phyloP scores from a whole-genome alignment of 2,329 filamentous ascomycete species.

The Shiraia sp. region DNA sequence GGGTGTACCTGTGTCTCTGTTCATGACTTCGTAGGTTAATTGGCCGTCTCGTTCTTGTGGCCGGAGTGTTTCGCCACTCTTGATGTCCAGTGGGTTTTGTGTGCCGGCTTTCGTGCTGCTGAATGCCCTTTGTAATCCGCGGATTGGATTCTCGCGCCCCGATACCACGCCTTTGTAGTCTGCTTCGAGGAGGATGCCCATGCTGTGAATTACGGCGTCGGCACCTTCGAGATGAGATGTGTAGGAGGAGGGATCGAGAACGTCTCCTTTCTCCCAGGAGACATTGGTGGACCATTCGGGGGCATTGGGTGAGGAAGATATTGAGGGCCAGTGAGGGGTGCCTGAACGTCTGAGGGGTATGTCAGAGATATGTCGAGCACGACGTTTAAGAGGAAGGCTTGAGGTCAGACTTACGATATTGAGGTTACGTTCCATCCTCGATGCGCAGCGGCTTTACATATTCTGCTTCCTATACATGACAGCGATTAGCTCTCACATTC shows the following conservation, averaged over 20 bases:
- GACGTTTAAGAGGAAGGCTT: constrained; percentile 3
- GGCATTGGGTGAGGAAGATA: constrained; percentile 71
- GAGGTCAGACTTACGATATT: constrained; percentile 68
- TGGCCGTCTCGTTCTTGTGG: constrained; percentile 71
- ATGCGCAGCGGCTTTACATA: constrained; percentile 86
- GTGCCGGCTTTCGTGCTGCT: constrained; percentile 64
- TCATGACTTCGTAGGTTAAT: constrained; percentile 96
- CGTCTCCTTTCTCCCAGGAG: constrained; percentile 84
- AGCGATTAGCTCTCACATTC: background rate
- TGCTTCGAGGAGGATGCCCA: constrained; percentile 94
- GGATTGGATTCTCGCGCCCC: constrained; percentile 79
- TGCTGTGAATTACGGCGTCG: constrained; percentile 86
- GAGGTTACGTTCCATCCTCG: constrained; percentile 92
- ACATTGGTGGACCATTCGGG: constrained; percentile 84
- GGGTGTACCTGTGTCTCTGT: constrained; percentile 70
- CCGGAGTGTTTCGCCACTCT: constrained; percentile 61
- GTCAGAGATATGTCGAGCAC: background rate
- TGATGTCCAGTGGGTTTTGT: constrained; percentile 70
- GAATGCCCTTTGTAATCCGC: constrained; percentile 79
- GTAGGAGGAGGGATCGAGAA: constrained; percentile 82
- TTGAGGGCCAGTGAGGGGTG: constrained; percentile 79
- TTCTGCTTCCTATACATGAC: constrained; percentile 62
- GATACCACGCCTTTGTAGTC: constrained; percentile 94
- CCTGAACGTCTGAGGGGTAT: constrained; percentile 73
- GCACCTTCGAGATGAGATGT: constrained; percentile 73